A percentile compares a stretch with the other conserved stretches of the same genome.
Conservation (phyloP, 805 yeast species). For the Ogataea corticis region DNA sequence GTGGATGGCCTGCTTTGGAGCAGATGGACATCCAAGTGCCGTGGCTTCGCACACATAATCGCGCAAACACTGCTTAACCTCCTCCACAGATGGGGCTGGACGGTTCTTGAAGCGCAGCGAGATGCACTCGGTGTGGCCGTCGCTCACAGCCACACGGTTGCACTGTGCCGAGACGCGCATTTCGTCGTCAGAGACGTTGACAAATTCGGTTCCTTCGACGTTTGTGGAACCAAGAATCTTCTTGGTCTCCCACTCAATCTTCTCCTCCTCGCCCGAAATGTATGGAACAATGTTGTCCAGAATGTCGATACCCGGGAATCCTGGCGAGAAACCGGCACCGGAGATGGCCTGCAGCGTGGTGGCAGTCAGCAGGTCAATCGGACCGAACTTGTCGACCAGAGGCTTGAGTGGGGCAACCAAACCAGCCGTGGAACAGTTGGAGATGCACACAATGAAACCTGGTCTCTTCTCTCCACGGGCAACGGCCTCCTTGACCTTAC, state of each 20-base stretch:
- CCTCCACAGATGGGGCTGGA: constrained; percentile 83
- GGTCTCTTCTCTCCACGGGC: constrained; percentile 56
- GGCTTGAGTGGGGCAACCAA: constrained; percentile 96
- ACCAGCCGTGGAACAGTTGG: constrained; percentile 98
- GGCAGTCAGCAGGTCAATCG: constrained; percentile 80
- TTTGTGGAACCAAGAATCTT: constrained; percentile 80
- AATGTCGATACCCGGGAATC: constrained; percentile 93
- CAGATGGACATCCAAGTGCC: constrained; percentile 79
- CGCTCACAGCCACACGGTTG: constrained; percentile 94
- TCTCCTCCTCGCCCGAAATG: constrained; percentile 96
- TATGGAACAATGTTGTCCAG: constrained; percentile 93
- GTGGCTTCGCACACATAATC: constrained; percentile 84
- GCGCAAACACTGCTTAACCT: constrained; percentile 67
- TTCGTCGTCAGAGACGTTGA: constrained; percentile 62
- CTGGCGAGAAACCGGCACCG: constrained; percentile 98
- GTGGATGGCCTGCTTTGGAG: constrained; percentile 90
- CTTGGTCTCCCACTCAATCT: constrained; percentile 97
- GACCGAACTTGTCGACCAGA: constrained; percentile 86
- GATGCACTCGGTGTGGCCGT: constrained; percentile 97
- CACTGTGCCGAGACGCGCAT: constrained; percentile 93
- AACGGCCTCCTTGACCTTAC: constrained; percentile 54
- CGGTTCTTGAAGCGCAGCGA: constrained; percentile 77
- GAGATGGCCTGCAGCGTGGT: constrained; percentile 97
- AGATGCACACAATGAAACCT: constrained; percentile 91
- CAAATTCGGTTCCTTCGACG: constrained; percentile 52